Percentiles rank a stretch among this genome's conserved stretches.
Evolutionary conservation across 306 rosid species (phyloP).

Genomic region (Begonia masoniana): DNA sequence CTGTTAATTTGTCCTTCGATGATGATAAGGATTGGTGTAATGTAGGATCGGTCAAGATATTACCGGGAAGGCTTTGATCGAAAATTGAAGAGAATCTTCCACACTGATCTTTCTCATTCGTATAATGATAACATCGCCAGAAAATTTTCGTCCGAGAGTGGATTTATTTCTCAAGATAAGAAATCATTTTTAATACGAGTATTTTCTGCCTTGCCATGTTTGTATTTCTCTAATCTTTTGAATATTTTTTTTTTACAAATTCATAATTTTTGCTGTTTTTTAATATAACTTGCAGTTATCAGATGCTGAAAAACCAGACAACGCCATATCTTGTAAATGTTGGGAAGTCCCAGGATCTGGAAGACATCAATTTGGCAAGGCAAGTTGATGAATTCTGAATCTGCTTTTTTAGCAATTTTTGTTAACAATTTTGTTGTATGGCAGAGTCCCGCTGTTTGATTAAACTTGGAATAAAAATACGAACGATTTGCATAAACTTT

Average conservation of each 20-base stretch:
- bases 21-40: background rate
- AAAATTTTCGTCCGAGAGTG: conserved; percentile 14
- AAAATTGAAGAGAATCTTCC: conserved; percentile 16
- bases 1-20: background rate
- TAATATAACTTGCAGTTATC: too few relatives aligned
- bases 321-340: too few relatives aligned
- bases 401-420: too few relatives aligned
- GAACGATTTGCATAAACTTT: too few relatives aligned
- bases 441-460: too few relatives aligned
- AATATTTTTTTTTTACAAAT: background rate
- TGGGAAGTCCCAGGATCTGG: too few relatives aligned
- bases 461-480: too few relatives aligned
- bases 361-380: too few relatives aligned
- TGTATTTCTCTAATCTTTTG: background rate
- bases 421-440: too few relatives aligned
- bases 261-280: too few relatives aligned
- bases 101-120: conserved; percentile 19
- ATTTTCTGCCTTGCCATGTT: background rate
- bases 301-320: too few relatives aligned
- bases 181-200: conserved; percentile 26
- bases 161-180: conserved; percentile 26
- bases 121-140: conserved; percentile 19
- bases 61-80: conserved; percentile 1
- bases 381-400: too few relatives aligned
- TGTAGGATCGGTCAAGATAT: conserved; percentile 21